Percentiles rank a stretch among this genome's conserved stretches.
Evolutionary conservation across 1,139 yeast species (phyloP).

Genomic region (Taiozyma sp.): DNA sequence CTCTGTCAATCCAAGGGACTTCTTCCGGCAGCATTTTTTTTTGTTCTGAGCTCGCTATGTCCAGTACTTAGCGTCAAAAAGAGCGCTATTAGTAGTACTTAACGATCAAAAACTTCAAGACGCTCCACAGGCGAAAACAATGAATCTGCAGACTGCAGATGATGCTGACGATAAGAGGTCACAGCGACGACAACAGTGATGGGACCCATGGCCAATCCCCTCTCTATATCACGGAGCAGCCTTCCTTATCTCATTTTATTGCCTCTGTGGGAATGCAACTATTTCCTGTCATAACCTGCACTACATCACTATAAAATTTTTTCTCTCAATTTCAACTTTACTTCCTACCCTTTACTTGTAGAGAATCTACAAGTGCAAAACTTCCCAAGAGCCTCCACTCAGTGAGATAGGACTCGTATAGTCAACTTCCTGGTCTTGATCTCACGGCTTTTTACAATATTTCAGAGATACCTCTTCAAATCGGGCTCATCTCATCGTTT

Average conservation of each 20-base stretch:
- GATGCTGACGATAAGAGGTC: background rate
- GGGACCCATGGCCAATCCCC: background rate
- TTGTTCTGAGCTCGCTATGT: conserved; percentile 7
- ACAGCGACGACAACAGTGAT: background rate
- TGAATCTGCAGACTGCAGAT: background rate
- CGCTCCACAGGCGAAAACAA: background rate
- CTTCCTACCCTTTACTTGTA: background rate
- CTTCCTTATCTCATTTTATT: background rate
- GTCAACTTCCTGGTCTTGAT: background rate
- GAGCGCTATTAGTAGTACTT: conserved; percentile 13
- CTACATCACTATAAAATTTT: background rate
- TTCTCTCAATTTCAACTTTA: background rate
- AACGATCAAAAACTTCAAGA: conserved; percentile 3
- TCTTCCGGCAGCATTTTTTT: no score
- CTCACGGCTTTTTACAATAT: no score
- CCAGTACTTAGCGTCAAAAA: conserved; percentile 12
- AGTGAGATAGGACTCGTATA: background rate
- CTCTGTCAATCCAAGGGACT: no score
- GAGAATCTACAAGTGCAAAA: background rate
- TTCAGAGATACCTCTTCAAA: background rate
- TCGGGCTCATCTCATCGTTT: background rate
- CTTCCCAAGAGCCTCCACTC: background rate
- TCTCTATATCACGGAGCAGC: background rate
- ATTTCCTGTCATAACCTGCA: background rate
- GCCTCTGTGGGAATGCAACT: background rate